Evolutionary conservation across 805 yeast genomes (phyloP), one percentile per base, ranked within the genome.

Genomic region (Cyberlindnera maclurae): DNA sequence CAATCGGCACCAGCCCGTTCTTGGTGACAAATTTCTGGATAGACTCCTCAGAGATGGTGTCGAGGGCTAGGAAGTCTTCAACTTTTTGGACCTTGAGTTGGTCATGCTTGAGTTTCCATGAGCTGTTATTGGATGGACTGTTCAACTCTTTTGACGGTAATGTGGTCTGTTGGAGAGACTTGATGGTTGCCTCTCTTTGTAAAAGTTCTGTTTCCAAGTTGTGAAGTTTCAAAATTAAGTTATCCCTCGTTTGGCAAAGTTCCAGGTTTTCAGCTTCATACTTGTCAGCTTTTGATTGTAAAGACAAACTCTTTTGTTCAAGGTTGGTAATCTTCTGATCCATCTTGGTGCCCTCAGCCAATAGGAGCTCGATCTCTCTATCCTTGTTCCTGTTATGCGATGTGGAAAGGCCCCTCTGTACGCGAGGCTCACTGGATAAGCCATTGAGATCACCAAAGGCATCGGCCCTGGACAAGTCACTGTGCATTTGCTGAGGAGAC

Each of bases 71-170:
- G 3, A 44, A 29, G 11, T 55, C 53, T 28, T 58, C 58, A 16
- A 70, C 50, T 22, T 44, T 43, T 17, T 57, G 58, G 11, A 54
- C 40, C 37, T 74, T 67, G 15, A 26, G 12, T 15, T 31, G 26
- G 16, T 75, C 75, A 47, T 63, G 72, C 44, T 64, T 73, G 34
- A 57, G 52, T 55, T 73, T 78, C 76, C 83, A 71, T 39, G 63
- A 65, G 4, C 63, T 54, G 18, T 28, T 18, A 8, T n/a, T 16
- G 6, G 26, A 15, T n/a, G 22, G n/a, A 26, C 13, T 9, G 13
- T 18, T 10, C 10, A 26, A 15, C 5, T 24, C 36, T 12, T 20
- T 33, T 28, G n/a, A n/a, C n/a, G 26, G 34, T 29, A 17, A 33
- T n/a, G 8, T 22, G 17, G 17, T 32, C n/a, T 5, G 29, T 26